A percentile compares a stretch with the other conserved stretches of the same genome.
Conservation (phyloP, 805 yeast species). For the Pichia ethanolica region DNA sequence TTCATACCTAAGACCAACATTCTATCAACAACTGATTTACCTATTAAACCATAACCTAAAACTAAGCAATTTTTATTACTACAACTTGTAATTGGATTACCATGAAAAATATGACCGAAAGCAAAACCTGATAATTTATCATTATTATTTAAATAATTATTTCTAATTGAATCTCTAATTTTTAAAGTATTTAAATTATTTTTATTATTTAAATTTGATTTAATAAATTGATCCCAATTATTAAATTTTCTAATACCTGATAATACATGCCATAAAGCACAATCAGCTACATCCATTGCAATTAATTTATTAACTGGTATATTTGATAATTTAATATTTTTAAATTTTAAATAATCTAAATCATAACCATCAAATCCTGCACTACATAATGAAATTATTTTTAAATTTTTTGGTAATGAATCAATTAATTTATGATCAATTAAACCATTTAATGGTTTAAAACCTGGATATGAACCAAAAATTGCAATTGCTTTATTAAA, state of each 20-base stretch:
- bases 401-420: constrained; percentile 35
- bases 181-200: constrained; percentile 27
- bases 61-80: constrained; percentile 49
- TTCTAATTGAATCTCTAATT: constrained; percentile 30
- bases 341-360: constrained; percentile 26
- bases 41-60: constrained; percentile 74
- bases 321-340: constrained; percentile 49
- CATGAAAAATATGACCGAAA: constrained; percentile 14
- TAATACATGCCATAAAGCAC: constrained; percentile 52
- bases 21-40: constrained; percentile 53
- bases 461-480: constrained; percentile 46
- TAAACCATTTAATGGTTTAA: constrained; percentile 39
- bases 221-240: constrained; percentile 34
- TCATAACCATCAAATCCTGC: constrained; percentile 44
- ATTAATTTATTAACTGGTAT: constrained; percentile 43
- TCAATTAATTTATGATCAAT: constrained; percentile 32
- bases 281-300: constrained; percentile 66
- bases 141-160: constrained; percentile 8
- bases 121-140: constrained; percentile 8
- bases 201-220: constrained; percentile 16
- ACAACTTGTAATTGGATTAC: constrained; percentile 5
- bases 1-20: constrained; percentile 56
- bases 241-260: constrained; percentile 53
- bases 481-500: constrained; percentile 36
- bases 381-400: constrained; percentile 47